These are phyloP conservation scores for Aleurites moluccanus DNA, from an alignment of 441 rosid genomes.

Conservation along the genomic window DNA sequence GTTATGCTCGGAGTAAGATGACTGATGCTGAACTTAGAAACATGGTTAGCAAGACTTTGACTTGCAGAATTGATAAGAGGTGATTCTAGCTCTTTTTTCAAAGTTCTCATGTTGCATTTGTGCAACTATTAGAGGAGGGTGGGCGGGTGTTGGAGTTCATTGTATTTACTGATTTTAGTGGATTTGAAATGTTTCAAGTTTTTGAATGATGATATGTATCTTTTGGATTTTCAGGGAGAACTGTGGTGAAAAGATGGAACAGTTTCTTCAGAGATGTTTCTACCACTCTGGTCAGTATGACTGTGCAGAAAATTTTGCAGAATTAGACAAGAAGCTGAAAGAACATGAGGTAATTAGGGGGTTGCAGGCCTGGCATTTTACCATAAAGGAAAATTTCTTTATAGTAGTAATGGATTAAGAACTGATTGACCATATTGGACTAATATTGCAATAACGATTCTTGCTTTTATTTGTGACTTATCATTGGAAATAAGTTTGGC, in stretches of 20 bases:
- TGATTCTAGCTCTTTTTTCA: constrained; percentile 29
- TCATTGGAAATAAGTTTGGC: neutral
- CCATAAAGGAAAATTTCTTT: neutral
- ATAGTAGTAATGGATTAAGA: neutral
- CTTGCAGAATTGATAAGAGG: constrained; percentile 96
- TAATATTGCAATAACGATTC: neutral
- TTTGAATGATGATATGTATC: constrained; percentile 14
- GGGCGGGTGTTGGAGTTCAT: neutral
- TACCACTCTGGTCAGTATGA: constrained; percentile 94
- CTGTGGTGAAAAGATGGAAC: constrained; percentile 83
- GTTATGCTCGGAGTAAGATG: constrained; percentile 96
- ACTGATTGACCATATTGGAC: neutral
- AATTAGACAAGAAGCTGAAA: constrained; percentile 73
- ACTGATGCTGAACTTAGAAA: constrained; percentile 80
- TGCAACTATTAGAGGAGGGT: neutral
- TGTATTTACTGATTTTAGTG: neutral
- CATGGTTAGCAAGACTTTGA: constrained; percentile 87
- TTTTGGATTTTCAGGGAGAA: constrained; percentile 58
- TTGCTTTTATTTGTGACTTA: neutral
- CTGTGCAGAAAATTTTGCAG: constrained; percentile 68
- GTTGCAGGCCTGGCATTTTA: neutral
- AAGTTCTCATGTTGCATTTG: neutral
- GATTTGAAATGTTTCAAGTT: neutral
- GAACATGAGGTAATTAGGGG: constrained; percentile 63
- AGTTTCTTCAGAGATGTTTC: constrained; percentile 90